Percentiles rank a stretch among this genome's conserved stretches.
phyloP scores from a whole-genome alignment of 2,329 filamentous ascomycete species.

The Diaporthe aspalathi region DNA sequence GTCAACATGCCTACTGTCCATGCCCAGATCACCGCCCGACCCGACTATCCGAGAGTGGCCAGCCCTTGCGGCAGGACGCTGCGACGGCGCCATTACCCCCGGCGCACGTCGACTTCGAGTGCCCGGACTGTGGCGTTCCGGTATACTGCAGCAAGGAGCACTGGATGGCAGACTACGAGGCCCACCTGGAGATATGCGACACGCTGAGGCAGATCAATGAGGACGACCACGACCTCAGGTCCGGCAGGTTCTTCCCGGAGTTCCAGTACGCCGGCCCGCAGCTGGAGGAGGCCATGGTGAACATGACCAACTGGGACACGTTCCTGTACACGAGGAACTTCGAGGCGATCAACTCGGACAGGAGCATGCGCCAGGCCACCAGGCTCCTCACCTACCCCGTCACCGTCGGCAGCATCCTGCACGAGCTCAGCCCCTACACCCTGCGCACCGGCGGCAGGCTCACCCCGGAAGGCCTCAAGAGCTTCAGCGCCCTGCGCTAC shows the following conservation, averaged over 20 bases:
- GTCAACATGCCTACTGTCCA: conserved; percentile 91
- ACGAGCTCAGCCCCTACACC: conserved; percentile 93
- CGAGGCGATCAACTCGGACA: conserved; percentile 88
- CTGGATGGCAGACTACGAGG: conserved; percentile 95
- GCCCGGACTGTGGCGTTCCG: conserved; percentile 93
- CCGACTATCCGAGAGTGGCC: conserved; percentile 72
- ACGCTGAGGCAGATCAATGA: conserved; percentile 93
- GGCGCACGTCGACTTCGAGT: conserved; percentile 91
- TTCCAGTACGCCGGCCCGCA: conserved; percentile 91
- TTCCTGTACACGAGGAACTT: conserved; percentile 94
- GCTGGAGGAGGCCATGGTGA: conserved; percentile 91
- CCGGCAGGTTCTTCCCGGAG: conserved; percentile 91
- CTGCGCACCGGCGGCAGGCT: conserved; percentile 80
- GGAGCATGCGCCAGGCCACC: conserved; percentile 92
- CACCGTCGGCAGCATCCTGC: conserved; percentile 89
- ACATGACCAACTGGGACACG: conserved; percentile 99
- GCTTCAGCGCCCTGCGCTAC: conserved; percentile 91
- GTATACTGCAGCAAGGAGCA: conserved; percentile 95
- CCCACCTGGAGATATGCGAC: conserved; percentile 92
- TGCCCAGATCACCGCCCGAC: conserved; percentile 88
- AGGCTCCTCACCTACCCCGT: conserved; percentile 92
- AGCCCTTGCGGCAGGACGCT: conserved; percentile 65
- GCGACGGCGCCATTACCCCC: conserved; percentile 70
- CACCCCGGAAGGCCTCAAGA: conserved; percentile 91
- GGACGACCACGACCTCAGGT: conserved; percentile 94